Evolutionary conservation across 1,284 basidiomycete species (phyloP).

Genomic region (Leccinum griseonigrum): DNA sequence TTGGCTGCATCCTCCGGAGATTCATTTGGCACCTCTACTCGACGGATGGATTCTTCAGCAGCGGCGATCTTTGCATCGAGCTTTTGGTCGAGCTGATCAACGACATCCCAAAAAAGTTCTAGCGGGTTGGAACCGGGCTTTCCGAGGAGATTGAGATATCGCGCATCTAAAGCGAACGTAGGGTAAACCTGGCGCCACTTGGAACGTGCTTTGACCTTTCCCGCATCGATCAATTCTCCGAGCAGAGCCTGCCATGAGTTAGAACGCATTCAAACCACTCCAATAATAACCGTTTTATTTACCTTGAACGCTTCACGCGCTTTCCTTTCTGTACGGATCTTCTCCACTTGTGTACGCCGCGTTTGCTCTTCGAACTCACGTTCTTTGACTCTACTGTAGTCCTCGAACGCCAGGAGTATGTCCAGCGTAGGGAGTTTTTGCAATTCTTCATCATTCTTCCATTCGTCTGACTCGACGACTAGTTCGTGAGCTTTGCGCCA

Average conservation of each 20-base stretch:
- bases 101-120: slow-evolving; percentile 93
- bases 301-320: slow-evolving; percentile 88
- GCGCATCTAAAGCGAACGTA: slow-evolving; percentile 69
- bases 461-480: slow-evolving; percentile 75
- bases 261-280: neutral
- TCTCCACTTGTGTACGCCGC: slow-evolving; percentile 77
- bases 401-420: slow-evolving; percentile 88
- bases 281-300: neutral
- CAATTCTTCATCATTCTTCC: slow-evolving; percentile 71
- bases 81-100: slow-evolving; percentile 84
- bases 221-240: slow-evolving; percentile 60
- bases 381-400: slow-evolving; percentile 84
- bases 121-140: slow-evolving; percentile 92
- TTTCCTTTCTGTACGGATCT: slow-evolving; percentile 79
- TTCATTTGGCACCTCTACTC: slow-evolving; percentile 39
- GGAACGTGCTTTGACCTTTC: slow-evolving; percentile 75
- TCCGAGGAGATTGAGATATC: slow-evolving; percentile 86
- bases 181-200: slow-evolving; percentile 93
- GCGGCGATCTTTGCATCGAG: slow-evolving; percentile 73
- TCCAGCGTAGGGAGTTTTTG: slow-evolving; percentile 84
- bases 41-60: slow-evolving; percentile 60
- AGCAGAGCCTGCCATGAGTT: slow-evolving; percentile 62
- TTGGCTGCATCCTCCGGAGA: slow-evolving; percentile 34
- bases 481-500: slow-evolving; percentile 82
- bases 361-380: slow-evolving; percentile 85